Base-by-base conservation (phyloP, 75 land plant species). In the Cryptomeria japonica region DNA sequence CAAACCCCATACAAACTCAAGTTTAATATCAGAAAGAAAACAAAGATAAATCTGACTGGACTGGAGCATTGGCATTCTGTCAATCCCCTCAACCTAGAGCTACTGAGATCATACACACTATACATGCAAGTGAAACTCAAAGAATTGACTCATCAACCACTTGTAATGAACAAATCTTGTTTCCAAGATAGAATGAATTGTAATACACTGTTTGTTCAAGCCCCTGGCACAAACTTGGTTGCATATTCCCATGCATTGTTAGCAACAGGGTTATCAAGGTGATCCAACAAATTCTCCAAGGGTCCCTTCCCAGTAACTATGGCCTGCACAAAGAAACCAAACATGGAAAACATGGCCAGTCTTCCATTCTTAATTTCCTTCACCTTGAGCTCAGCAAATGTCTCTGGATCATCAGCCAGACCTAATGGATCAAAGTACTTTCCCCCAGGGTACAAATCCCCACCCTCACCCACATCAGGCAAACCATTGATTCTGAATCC, bases 201-300 rank as follows among this genome's bases (percentile, higher is more conserved):
- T n/a, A n/a, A n/a, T 32, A 32, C 77, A 75, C 32, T 12, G 37
- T 75, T 32, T 32, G 77, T 32, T 75, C 13, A 75, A 44, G 95
- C 91, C 41, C 96, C 96, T 49, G 98, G 98, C 12, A 87, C 94
- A 64, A 96, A 95, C 90, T 95, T 96, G 90, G 98, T 96, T 87
- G 98, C 98, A 80, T 94, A 95, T 72, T 93, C 94, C 96, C 96
- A 96, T 19, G 96, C 96, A 90, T 96, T 96, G 93, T 96, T 95
- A 79, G 95, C 94, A 55, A 95, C 95, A 39, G 98, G 98, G 94
- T 93, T 92, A 76, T 90, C 96, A 73, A 95, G 94, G 88, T 96
- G 98, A 84, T 96, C 98, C 87, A 95, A 85, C 86, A 96, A 90
- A 88, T 96, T 96, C 93, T 96, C 95, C 13, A 96, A 90, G 12